Percentiles rank a stretch among this genome's conserved stretches.
These are phyloP conservation scores for Sporobolomyces pararoseus DNA, from an alignment of 768 basidiomycete genomes.

Conservation along the genomic window DNA sequence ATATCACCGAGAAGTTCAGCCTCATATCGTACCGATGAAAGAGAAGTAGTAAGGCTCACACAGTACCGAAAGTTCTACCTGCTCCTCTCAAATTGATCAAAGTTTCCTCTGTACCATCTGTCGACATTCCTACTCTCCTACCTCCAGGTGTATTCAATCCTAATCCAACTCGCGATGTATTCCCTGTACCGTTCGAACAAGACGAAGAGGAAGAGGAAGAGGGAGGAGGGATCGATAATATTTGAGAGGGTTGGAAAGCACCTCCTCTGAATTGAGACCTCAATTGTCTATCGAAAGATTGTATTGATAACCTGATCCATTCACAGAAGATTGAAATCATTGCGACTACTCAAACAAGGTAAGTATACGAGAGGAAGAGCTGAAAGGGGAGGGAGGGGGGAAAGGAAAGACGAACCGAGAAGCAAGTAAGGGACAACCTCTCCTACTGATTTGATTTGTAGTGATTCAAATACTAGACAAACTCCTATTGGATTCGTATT, in stretches of 20 bases:
- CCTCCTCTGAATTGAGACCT: slow-evolving; percentile 29
- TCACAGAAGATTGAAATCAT: slow-evolving; percentile 24
- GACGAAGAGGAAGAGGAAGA: background rate
- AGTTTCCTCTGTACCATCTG: slow-evolving; percentile 17
- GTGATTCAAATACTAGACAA: slow-evolving; percentile 28
- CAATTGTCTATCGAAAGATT: slow-evolving; percentile 30
- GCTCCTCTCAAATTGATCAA: background rate
- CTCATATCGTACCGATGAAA: background rate
- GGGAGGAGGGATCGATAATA: background rate
- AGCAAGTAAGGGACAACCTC: slow-evolving; percentile 14
- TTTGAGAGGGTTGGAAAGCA: background rate
- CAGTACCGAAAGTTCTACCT: slow-evolving; percentile 14
- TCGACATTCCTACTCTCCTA: slow-evolving; percentile 1
- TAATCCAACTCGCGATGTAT: slow-evolving; percentile 13
- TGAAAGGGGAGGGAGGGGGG: background rate
- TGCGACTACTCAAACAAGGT: background rate
- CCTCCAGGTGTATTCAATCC: slow-evolving; percentile 15
- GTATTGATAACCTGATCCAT: slow-evolving; percentile 23
- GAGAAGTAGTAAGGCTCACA: too few relatives aligned
- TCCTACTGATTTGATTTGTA: slow-evolving; percentile 17
- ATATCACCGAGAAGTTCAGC: background rate
- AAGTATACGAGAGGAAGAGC: background rate
- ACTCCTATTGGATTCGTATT: slow-evolving; percentile 14
- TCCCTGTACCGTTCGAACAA: background rate
- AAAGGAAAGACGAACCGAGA: background rate